phyloP scores from a whole-genome alignment of 306 rosid genomes.

The Rosa rugosa region DNA sequence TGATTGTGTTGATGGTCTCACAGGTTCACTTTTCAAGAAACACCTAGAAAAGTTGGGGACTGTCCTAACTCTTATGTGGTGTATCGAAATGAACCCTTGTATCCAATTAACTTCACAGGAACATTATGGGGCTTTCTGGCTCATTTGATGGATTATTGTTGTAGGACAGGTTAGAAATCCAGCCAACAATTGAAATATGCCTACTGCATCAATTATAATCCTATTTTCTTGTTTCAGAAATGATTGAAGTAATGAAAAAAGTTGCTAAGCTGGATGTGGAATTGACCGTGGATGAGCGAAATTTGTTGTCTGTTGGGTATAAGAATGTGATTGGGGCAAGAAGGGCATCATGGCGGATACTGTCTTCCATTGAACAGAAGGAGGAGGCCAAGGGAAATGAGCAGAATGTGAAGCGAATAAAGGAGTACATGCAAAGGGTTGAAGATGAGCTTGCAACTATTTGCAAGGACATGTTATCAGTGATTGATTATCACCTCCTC shows the following conservation, averaged over 20 bases:
- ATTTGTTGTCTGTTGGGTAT: constrained; percentile 43
- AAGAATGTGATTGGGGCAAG: constrained; percentile 48
- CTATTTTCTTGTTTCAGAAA: constrained; percentile 29
- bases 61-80: neutral
- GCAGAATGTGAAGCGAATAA: constrained; percentile 35
- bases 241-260: constrained; percentile 50
- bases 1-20: too few species aligned
- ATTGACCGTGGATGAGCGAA: constrained; percentile 44
- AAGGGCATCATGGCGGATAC: constrained; percentile 46
- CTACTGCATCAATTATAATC: neutral
- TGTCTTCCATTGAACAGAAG: constrained; percentile 48
- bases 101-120: too few species aligned
- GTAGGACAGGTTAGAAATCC: neutral
- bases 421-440: constrained; percentile 40
- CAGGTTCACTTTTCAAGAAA: too few species aligned
- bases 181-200: neutral
- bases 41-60: too few species aligned
- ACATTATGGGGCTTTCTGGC: too few species aligned
- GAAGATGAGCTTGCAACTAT: constrained; percentile 43
- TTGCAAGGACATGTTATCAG: constrained; percentile 39
- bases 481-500: constrained; percentile 43
- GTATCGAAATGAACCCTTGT: too few species aligned
- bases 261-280: constrained; percentile 43
- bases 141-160: neutral
- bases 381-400: constrained; percentile 41